Conservation (phyloP, 495 filamentous ascomycete genomes). For the Aspergillus taichungensis region DNA sequence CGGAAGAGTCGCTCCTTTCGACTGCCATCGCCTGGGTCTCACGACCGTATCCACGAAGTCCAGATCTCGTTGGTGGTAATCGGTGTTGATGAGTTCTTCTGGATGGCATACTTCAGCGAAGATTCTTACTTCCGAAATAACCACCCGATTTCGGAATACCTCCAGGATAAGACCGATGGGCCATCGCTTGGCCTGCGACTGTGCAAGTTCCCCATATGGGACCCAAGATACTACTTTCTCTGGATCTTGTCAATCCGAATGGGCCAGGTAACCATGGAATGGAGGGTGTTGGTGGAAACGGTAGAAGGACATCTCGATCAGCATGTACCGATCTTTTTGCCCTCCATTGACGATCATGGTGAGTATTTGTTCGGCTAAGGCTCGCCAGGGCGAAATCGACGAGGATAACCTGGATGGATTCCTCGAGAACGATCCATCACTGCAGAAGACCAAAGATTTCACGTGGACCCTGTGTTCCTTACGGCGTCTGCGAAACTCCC, state of each 20-base stretch:
- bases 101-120: constrained; percentile 19
- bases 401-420: not conserved
- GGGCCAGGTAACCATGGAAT: constrained; percentile 11
- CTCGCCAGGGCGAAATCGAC: not conserved
- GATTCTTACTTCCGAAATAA: constrained; percentile 17
- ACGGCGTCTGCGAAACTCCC: constrained; percentile 3
- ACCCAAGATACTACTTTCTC: constrained; percentile 17
- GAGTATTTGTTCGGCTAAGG: no score
- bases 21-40: not conserved
- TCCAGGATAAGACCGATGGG: constrained; percentile 9
- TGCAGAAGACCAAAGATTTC: constrained; percentile 2
- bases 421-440: constrained; percentile 2
- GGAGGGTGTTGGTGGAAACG: constrained; percentile 1
- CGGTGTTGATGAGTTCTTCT: constrained; percentile 19
- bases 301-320: not conserved
- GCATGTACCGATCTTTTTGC: no score
- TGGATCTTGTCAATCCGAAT: constrained; percentile 11
- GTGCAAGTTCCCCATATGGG: constrained; percentile 14
- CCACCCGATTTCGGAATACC: constrained; percentile 3
- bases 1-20: constrained; percentile 10
- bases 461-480: constrained; percentile 1
- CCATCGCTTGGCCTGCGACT: constrained; percentile 7
- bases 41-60: constrained; percentile 16
- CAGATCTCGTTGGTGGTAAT: constrained; percentile 19
- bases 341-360: no score